Conservation (phyloP, 257 asterid species). For the Datura wrightii region DNA sequence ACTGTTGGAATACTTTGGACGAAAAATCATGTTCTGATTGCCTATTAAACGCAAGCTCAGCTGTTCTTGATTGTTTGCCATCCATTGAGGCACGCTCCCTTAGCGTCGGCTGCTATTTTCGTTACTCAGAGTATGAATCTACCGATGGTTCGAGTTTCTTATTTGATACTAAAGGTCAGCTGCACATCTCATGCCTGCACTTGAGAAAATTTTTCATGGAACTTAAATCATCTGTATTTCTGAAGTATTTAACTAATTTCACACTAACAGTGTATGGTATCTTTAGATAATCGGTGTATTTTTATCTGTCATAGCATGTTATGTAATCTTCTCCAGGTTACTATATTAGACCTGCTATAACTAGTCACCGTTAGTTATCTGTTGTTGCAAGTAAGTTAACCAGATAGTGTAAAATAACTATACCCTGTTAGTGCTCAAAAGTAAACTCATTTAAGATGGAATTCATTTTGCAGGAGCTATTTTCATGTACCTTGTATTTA, state of each 20-base stretch:
- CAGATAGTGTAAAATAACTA: not conserved
- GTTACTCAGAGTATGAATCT: slow-evolving; percentile 31
- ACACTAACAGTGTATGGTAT: not conserved
- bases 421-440: not conserved
- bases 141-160: slow-evolving; percentile 1
- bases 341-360: not conserved
- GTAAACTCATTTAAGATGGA: not conserved
- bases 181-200: not conserved
- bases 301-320: not conserved
- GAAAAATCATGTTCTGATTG: slow-evolving; percentile 27
- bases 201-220: not conserved
- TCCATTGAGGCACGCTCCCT: slow-evolving; percentile 35
- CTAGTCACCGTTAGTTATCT: not conserved
- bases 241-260: not conserved
- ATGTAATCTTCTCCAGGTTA: not conserved
- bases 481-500: slow-evolving; percentile 24
- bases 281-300: not conserved
- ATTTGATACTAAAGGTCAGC: slow-evolving; percentile 12
- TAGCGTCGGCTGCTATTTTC: slow-evolving; percentile 30
- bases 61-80: slow-evolving; percentile 31
- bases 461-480: slow-evolving; percentile 30
- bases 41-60: slow-evolving; percentile 30
- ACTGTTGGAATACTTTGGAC: slow-evolving; percentile 36
- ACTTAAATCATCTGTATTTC: not conserved
- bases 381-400: not conserved